Evolutionary conservation across 306 rosid species (phyloP).

Genomic region (Dalbergia oliveri): DNA sequence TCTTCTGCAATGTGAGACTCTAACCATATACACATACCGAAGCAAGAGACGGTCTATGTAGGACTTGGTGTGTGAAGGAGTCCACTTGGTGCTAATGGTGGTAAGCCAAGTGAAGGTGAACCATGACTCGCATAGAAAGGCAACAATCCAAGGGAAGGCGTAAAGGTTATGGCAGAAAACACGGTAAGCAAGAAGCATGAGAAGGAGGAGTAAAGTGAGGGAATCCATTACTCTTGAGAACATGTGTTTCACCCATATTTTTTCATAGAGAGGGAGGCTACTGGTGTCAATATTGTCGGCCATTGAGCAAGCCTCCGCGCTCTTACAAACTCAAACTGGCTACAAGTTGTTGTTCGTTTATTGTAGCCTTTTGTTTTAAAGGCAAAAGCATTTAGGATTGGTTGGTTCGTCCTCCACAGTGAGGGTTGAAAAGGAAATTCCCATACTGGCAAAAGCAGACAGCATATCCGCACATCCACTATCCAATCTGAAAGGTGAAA

Average conservation of each 20-base stretch:
- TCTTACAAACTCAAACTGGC: no score
- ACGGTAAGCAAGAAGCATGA: conserved; percentile 57
- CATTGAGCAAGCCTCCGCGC: neutral
- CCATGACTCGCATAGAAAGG: conserved; percentile 73
- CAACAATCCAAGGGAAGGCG: conserved; percentile 60
- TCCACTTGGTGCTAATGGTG: conserved; percentile 57
- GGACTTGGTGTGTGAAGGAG: conserved; percentile 55
- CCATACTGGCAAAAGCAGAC: no score
- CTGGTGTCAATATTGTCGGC: neutral
- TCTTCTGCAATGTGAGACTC: no score
- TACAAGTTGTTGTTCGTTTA: no score
- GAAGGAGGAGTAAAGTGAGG: conserved; percentile 49
- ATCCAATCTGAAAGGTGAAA: no score
- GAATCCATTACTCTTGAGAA: conserved; percentile 50
- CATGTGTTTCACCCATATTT: conserved; percentile 24
- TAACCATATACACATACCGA: conserved; percentile 38
- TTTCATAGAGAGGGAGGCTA: conserved; percentile 58
- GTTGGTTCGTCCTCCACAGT: no score
- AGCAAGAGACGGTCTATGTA: conserved; percentile 55
- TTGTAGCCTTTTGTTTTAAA: no score
- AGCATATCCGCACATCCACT: no score
- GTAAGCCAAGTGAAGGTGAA: conserved; percentile 61
- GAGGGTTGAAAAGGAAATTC: no score
- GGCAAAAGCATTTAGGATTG: no score
- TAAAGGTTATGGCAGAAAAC: neutral